Evolutionary conservation across 306 rosid species (phyloP), one percentile per base, ranked within the genome.

Genomic region (Castanea crenata): DNA sequence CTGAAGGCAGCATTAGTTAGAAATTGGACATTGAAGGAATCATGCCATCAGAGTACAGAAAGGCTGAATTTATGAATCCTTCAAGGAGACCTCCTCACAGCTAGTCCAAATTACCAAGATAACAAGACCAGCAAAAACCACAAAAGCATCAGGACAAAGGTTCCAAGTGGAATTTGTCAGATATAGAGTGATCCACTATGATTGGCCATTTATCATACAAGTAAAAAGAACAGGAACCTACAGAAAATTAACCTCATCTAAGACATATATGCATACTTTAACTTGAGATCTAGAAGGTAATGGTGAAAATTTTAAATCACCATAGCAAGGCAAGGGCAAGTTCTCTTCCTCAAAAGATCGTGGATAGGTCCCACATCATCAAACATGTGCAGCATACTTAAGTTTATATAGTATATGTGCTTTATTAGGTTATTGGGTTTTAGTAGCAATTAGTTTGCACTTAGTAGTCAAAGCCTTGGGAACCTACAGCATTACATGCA

Each of bases 1-100:
- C 93, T 91, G 86, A 70, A 73, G 35, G 75, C 71, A 69, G 7
- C 75, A 41, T 64, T 71, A 75, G 70, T 59, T 77, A 70, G 75
- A 61, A 51, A 76, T 69, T 41, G 76, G 20, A 38, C 69, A 18
- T 64, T 49, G n/a, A 16, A 78, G 25, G 32, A 67, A 67, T 34
- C 23, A 19, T 9, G 29, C 49, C 27, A 34, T 19, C 4, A 35
- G 46, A 34, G 25, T 67, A 9, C 5, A 34, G n/a, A 67, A 67
- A 13, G n/a, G n/a, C 71, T 1, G 7, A 19, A 32, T 20, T 18
- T 31, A 67, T 32, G 44, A 64, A n/a, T 41, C 41, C 70, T 29
- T 5, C 32, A 31, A 29, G 70, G 12, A 64, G 70, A 64, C 20
- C 18, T 64, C 70, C 44, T 64, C 18, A 4, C 70, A 29, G 21